These are phyloP conservation scores for Poronia punctata DNA, from an alignment of 495 filamentous ascomycete genomes.

Conservation along the genomic window DNA sequence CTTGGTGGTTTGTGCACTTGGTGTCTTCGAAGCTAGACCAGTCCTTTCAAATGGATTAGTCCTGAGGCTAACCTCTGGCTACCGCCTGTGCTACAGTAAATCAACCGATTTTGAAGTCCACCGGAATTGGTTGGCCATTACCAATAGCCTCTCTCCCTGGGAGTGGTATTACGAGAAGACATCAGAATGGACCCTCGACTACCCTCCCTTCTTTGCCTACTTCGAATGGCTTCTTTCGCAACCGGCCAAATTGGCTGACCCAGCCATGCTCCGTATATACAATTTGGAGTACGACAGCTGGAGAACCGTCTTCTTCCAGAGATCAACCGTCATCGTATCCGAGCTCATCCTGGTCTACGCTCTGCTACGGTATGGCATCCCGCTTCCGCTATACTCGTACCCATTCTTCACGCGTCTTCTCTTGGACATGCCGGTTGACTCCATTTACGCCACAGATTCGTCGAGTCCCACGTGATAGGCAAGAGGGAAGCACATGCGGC, in stretches of 20 bases:
- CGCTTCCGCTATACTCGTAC: conserved; percentile 1
- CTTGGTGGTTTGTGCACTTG: too few relatives aligned
- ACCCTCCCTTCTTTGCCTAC: conserved; percentile 93
- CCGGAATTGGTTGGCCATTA: conserved; percentile 95
- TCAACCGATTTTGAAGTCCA: conserved; percentile 99
- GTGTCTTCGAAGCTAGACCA: too few relatives aligned
- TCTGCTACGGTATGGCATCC: conserved; percentile 56
- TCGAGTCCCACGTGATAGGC: conserved; percentile 55
- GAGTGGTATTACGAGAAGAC: conserved; percentile 97
- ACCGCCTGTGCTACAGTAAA: conserved; percentile 54
- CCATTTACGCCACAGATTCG: conserved; percentile 50
- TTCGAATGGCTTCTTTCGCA: conserved; percentile 94
- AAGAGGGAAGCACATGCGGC: conserved; percentile 81
- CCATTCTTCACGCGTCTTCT: not conserved
- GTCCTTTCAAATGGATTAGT: too few relatives aligned
- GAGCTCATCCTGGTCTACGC: conserved; percentile 81
- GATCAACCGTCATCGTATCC: conserved; percentile 76
- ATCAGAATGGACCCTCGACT: conserved; percentile 98
- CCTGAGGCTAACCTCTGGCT: too few relatives aligned
- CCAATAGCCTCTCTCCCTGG: conserved; percentile 76
- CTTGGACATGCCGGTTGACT: conserved; percentile 10
- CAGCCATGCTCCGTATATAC: conserved; percentile 73
- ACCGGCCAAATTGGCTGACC: conserved; percentile 66
- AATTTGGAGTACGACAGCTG: conserved; percentile 81
- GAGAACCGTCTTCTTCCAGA: conserved; percentile 90